Conservation (phyloP, 176 grass and related monocot species). For the Ensete glaucum region DNA sequence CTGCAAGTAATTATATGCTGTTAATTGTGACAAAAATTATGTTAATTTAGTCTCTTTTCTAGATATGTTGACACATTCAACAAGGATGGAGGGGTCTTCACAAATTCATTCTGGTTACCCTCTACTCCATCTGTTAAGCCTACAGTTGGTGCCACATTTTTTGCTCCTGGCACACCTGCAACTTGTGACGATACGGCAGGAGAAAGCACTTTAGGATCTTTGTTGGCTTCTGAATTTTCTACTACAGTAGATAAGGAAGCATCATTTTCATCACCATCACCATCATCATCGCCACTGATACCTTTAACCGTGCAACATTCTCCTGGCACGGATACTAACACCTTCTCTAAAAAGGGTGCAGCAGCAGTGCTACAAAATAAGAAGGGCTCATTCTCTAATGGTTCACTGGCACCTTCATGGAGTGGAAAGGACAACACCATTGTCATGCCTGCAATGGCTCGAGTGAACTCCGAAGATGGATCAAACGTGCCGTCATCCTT, state of each 20-base stretch:
- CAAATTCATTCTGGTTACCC: slow-evolving; percentile 46
- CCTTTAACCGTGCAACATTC: slow-evolving; percentile 55
- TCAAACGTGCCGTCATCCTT: too few species aligned
- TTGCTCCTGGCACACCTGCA: slow-evolving; percentile 40
- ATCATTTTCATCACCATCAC: slow-evolving; percentile 38
- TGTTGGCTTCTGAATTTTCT: slow-evolving; percentile 29
- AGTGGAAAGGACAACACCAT: slow-evolving; percentile 55
- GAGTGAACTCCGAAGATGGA: slow-evolving; percentile 17
- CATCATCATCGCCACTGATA: slow-evolving; percentile 5
- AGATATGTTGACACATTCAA: slow-evolving; percentile 99
- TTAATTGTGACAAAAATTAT: background rate
- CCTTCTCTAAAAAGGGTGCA: slow-evolving; percentile 18
- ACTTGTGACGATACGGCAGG: slow-evolving; percentile 24
- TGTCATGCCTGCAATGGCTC: slow-evolving; percentile 16
- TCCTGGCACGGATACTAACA: slow-evolving; percentile 59
- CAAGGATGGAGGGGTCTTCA: slow-evolving; percentile 39
- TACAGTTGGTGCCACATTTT: slow-evolving; percentile 56
- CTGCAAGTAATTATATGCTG: too few species aligned
- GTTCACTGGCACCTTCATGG: slow-evolving; percentile 72
- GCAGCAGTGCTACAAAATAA: slow-evolving; percentile 23
- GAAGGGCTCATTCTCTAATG: slow-evolving; percentile 24
- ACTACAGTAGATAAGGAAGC: slow-evolving; percentile 33
- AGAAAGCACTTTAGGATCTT: slow-evolving; percentile 32
- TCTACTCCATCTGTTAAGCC: slow-evolving; percentile 47
- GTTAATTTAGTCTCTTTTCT: background rate